Conservation (phyloP, 208 protist species). For the Trypanosoma lewisi region DNA sequence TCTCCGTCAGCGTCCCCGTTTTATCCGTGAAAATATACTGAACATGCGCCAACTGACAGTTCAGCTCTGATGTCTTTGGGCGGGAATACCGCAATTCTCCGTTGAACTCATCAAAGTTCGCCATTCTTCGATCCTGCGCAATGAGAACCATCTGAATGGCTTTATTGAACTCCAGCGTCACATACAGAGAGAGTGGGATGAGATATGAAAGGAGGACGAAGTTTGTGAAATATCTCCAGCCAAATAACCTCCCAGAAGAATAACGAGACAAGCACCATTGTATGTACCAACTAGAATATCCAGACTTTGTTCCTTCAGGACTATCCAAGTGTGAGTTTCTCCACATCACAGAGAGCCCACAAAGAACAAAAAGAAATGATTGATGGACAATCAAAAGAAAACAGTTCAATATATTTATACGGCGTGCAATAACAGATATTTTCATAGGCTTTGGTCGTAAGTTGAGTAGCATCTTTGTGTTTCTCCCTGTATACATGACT, state of each 20-base stretch:
- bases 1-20: slow-evolving; percentile 97
- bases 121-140: slow-evolving; percentile 67
- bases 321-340: slow-evolving; percentile 30
- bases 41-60: slow-evolving; percentile 80
- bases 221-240: no score
- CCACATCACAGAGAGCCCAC: slow-evolving; percentile 46
- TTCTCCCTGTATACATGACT: slow-evolving; percentile 82
- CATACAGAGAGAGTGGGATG: no score
- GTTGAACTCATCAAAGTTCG: slow-evolving; percentile 62
- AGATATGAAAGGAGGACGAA: no score
- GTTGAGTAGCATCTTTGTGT: slow-evolving; percentile 91
- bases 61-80: slow-evolving; percentile 85
- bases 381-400: slow-evolving; percentile 72
- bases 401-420: slow-evolving; percentile 81
- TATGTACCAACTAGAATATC: slow-evolving; percentile 63
- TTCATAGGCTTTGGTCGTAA: slow-evolving; percentile 58
- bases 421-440: slow-evolving; percentile 51
- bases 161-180: no score
- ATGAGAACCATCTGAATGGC: slow-evolving; percentile 86
- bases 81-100: slow-evolving; percentile 46
- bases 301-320: slow-evolving; percentile 24
- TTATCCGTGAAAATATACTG: no score
- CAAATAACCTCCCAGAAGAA: slow-evolving; percentile 43
- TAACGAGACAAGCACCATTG: slow-evolving; percentile 56
- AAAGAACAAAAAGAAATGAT: slow-evolving; percentile 50